These are phyloP conservation scores for Hypericum androsaemum DNA, from an alignment of 345 rosid species.

Conservation along the genomic window DNA sequence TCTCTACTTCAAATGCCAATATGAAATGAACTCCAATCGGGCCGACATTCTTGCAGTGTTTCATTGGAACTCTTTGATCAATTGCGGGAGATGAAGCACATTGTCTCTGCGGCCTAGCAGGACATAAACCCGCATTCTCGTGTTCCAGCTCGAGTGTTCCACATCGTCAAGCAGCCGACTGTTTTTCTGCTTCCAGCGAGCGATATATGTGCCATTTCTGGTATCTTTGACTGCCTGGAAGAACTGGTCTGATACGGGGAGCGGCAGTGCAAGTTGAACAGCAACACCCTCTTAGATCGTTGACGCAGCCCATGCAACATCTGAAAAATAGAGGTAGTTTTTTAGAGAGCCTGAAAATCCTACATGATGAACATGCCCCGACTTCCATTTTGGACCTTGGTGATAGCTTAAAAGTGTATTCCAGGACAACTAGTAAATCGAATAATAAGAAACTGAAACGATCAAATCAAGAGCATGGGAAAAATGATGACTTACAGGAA, in stretches of 20 bases:
- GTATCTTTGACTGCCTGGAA: slow-evolving; percentile 71
- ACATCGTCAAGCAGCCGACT: slow-evolving; percentile 13
- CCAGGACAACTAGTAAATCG: no score
- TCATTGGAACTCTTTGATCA: no score
- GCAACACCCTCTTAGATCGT: slow-evolving; percentile 65
- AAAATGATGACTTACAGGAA: slow-evolving; percentile 51
- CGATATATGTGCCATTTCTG: slow-evolving; percentile 72
- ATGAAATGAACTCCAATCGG: no score
- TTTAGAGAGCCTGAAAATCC: no score
- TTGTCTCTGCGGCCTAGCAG: no score
- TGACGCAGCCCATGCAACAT: slow-evolving; percentile 51
- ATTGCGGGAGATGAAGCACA: no score
- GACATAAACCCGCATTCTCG: no score
- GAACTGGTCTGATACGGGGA: slow-evolving; percentile 69
- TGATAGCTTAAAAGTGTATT: no score
- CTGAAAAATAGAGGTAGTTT: slow-evolving; percentile 28
- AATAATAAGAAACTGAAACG: background rate
- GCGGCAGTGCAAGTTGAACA: slow-evolving; percentile 53
- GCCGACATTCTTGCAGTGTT: no score
- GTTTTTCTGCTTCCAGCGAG: slow-evolving; percentile 27
- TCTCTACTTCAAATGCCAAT: no score
- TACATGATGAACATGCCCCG: no score
- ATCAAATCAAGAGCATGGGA: background rate
- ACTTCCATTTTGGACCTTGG: no score
- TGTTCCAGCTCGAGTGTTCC: background rate